Base-by-base conservation (phyloP, 2,329 filamentous ascomycete genomes). In the Apiospora aurea region DNA sequence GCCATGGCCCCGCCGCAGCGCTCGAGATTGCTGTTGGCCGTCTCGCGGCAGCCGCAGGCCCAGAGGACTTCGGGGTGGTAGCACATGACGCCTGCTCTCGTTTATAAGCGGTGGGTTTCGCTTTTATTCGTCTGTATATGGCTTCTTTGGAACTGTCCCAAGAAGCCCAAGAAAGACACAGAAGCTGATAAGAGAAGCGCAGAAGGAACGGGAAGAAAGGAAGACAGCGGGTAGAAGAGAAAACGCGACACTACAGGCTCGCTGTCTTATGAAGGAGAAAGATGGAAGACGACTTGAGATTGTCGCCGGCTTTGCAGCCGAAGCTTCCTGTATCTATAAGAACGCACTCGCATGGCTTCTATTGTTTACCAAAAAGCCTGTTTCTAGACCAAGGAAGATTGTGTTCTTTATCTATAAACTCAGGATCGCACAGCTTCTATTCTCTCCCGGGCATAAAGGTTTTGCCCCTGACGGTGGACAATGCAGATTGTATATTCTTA, bases 1-100 rank as follows among this genome's bases (percentile, higher is more conserved):
- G 66, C 66, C 2, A 46, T 44, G 43, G 66, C 66, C n/a, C 66
- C 66, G 44, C 66, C 66, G 13, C 66, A 68, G 10, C n/a, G 43
- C 43, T 68, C 66, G 7, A 68, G 24, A 16, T 46, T 68, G 43
- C 41, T 34, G 43, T 29, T 47, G 66, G 66, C 29, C 14, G 14
- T 68, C 26, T 68, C 66, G 6, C 66, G 66, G 14, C 41, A 68
- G 41, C 66, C 66, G 21, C 66, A 68, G 38, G 41, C 18, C 41
- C 41, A 68, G 14, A 18, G 14, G 41, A 26, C 24, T 29, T 68
- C 66, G 13, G 41, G 66, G n/a, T 47, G 44, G 41, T 68, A 68
- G 66, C 66, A 68, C 66, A 68, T 68, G 14, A 4, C 64, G 64
- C 29, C 10, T 4, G 18, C 24, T 14, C 11, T 53, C 10, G 16